Conservation (phyloP, 2,329 filamentous ascomycete species). For the Aspergillus sergii region DNA sequence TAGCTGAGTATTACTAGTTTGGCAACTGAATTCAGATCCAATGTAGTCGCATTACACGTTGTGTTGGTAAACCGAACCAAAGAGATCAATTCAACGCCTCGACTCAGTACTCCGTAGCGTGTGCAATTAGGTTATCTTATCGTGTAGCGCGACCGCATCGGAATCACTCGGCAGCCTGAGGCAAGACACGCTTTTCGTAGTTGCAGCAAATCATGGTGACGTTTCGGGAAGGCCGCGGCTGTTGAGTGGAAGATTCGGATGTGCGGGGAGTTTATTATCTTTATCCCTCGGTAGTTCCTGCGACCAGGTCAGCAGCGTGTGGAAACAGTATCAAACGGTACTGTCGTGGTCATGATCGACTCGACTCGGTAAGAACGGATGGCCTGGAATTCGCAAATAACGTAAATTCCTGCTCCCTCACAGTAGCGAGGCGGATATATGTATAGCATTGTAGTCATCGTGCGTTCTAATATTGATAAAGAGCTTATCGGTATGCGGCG, state of each 20-base stretch:
- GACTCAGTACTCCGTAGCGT: background rate
- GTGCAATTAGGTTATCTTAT: background rate
- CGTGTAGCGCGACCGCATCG: background rate
- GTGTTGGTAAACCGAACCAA: too few relatives aligned
- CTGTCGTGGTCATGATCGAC: background rate
- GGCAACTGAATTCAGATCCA: background rate
- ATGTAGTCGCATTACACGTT: background rate
- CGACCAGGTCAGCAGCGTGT: too few relatives aligned
- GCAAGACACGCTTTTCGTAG: background rate
- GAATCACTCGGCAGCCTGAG: background rate
- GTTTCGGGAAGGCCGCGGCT: conserved; percentile 15
- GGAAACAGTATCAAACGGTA: background rate
- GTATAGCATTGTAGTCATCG: background rate
- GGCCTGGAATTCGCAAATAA: background rate
- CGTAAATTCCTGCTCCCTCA: background rate
- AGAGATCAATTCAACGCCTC: too few relatives aligned
- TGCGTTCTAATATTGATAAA: background rate
- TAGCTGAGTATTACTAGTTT: background rate
- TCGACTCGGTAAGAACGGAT: background rate
- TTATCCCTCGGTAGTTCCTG: conserved; percentile 12
- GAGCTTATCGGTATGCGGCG: conserved; percentile 6
- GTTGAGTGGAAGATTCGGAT: conserved; percentile 20
- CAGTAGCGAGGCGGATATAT: background rate
- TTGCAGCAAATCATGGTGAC: background rate
- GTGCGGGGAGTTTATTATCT: conserved; percentile 20